Conservation (phyloP, 169 alveolate genomes). For the Plasmodium adleri region DNA sequence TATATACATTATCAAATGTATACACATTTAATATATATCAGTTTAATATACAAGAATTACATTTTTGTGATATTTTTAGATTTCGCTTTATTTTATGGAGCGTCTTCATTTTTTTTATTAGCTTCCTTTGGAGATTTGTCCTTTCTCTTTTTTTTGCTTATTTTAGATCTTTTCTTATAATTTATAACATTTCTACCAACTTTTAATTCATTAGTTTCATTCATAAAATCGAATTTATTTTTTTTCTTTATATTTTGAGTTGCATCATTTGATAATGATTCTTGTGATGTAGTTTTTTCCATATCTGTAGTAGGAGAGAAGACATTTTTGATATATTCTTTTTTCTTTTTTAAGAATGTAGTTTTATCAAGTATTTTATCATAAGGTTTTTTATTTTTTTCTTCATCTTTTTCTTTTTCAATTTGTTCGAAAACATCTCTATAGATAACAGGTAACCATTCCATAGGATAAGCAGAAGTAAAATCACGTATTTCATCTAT, state of each 20-base stretch:
- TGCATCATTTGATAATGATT: neutral
- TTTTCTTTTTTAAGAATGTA: conserved; percentile 15
- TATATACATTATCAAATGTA: too few species aligned
- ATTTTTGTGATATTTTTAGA: too few species aligned
- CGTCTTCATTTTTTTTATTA: neutral
- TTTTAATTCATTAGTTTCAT: conserved; percentile 34
- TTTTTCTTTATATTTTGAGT: neutral
- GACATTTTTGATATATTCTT: conserved; percentile 34
- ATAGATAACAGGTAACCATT: conserved; percentile 86
- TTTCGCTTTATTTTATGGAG: too few species aligned
- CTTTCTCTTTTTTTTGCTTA: conserved; percentile 28
- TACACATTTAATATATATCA: too few species aligned
- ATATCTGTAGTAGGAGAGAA: conserved; percentile 7
- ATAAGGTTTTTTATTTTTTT: conserved; percentile 15
- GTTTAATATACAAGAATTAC: too few species aligned
- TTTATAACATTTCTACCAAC: conserved; percentile 41
- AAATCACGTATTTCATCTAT: conserved; percentile 85
- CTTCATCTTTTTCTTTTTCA: conserved; percentile 21
- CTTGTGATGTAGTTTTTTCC: neutral
- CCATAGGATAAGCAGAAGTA: conserved; percentile 83
- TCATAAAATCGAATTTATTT: neutral
- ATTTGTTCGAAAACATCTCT: conserved; percentile 80
- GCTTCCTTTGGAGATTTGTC: neutral
- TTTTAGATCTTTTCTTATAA: conserved; percentile 37
- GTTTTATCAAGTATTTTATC: neutral